A percentile compares a stretch with the other conserved stretches of the same genome.
Evolutionary conservation across 148 eudicot genomes (phyloP).

Genomic region (Suaeda aralocaspica): DNA sequence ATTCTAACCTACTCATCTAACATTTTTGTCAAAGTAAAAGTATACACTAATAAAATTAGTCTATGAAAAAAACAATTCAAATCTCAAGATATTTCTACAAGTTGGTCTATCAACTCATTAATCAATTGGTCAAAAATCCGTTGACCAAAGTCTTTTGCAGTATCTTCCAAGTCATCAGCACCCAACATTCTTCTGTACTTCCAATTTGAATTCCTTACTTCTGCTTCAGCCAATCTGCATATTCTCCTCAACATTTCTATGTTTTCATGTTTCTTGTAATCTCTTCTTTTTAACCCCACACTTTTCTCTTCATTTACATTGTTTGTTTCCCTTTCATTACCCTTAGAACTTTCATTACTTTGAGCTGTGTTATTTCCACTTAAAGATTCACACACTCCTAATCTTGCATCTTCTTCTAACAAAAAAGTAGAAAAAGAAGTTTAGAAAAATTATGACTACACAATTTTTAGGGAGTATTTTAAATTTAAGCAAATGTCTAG

Average conservation of each 20-base stretch:
- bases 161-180: conserved; percentile 34
- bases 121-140: conserved; percentile 50
- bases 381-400: conserved; percentile 24
- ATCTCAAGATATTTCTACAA: conserved; percentile 17
- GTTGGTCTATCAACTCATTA: conserved; percentile 49
- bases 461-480: too few species aligned
- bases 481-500: too few species aligned
- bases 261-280: conserved; percentile 23
- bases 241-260: conserved; percentile 35
- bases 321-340: neutral
- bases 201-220: conserved; percentile 43
- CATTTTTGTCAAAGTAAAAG: neutral
- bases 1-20: neutral
- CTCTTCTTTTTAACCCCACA: conserved; percentile 24
- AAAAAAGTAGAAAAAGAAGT: neutral
- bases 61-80: neutral
- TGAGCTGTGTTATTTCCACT: conserved; percentile 28
- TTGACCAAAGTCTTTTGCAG: conserved; percentile 31
- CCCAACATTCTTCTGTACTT: conserved; percentile 27
- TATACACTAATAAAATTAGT: neutral
- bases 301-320: conserved; percentile 21
- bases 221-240: conserved; percentile 47
- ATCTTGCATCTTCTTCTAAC: conserved; percentile 45
- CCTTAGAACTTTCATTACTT: conserved; percentile 2
- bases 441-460: too few species aligned